A percentile compares a stretch with the other conserved stretches of the same genome.
These are phyloP conservation scores for Eragrostis curvula DNA, from an alignment of 176 grass and related monocot species.

Conservation along the genomic window DNA sequence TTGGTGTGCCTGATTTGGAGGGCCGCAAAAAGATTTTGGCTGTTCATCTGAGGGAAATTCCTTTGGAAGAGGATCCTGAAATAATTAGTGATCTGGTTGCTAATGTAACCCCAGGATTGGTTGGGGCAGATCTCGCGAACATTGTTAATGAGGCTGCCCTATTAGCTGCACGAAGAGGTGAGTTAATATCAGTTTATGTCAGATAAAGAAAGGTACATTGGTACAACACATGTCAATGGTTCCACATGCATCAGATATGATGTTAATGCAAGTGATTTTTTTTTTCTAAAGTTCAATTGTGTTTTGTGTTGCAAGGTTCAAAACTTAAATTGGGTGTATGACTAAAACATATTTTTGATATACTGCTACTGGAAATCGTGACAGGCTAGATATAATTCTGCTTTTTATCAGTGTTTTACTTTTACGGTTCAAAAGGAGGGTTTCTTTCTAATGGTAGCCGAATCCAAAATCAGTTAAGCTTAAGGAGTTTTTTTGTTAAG, in stretches of 20 bases:
- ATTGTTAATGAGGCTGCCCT: conserved; percentile 92
- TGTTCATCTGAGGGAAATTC: conserved; percentile 79
- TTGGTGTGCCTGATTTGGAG: conserved; percentile 83
- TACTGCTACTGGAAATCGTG: conserved; percentile 21
- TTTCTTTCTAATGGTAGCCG: not conserved
- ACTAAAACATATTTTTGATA: conserved; percentile 12
- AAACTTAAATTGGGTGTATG: not conserved
- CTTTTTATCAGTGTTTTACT: conserved; percentile 13
- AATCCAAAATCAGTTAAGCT: conserved; percentile 14
- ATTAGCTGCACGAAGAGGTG: conserved; percentile 90
- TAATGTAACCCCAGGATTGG: conserved; percentile 79
- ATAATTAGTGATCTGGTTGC: conserved; percentile 78
- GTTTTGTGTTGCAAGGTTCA: conserved; percentile 23
- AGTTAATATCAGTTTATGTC: conserved; percentile 23
- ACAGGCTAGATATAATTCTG: not conserved
- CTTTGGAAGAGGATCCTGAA: conserved; percentile 83
- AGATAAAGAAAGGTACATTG: not conserved
- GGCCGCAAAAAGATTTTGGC: conserved; percentile 85
- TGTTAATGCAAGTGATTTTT: conserved; percentile 10
- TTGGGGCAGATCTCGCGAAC: conserved; percentile 90
- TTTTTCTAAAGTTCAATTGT: not conserved
- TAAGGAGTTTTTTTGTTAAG: not conserved
- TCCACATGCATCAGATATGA: conserved; percentile 33
- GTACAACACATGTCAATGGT: conserved; percentile 9
- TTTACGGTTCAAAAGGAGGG: not conserved